These are phyloP conservation scores for Aspergillus sojae DNA, from an alignment of 2,329 filamentous ascomycete species.

Conservation along the genomic window DNA sequence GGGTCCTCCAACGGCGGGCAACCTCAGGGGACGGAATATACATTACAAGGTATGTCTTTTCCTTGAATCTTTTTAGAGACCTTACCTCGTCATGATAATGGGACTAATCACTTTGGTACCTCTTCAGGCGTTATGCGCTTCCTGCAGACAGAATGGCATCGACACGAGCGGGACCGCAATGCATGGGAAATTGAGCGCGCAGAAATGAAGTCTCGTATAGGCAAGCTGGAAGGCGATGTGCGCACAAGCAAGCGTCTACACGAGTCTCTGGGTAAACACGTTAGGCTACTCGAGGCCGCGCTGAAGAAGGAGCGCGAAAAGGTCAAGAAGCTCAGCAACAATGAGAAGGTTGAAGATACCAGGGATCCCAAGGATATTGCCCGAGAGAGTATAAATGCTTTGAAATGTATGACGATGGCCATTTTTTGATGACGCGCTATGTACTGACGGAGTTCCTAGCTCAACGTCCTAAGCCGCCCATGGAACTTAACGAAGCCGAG, in stretches of 20 bases:
- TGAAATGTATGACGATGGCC: conserved; percentile 38
- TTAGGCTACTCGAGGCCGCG: conserved; percentile 84
- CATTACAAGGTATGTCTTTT: conserved; percentile 64
- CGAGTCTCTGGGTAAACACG: conserved; percentile 86
- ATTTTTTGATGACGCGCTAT: not conserved
- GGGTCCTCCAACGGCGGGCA: conserved; percentile 48
- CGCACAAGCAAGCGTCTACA: conserved; percentile 85
- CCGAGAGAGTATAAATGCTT: conserved; percentile 46
- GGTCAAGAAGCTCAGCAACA: conserved; percentile 57
- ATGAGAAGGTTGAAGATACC: conserved; percentile 53
- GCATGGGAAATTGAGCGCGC: conserved; percentile 98
- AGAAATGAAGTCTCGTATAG: conserved; percentile 98
- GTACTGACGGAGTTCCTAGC: conserved; percentile 21
- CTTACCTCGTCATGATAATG: not conserved
- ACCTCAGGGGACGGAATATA: conserved; percentile 70
- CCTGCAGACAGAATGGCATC: conserved; percentile 98
- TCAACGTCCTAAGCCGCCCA: conserved; percentile 51
- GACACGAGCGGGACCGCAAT: conserved; percentile 95
- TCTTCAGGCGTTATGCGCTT: conserved; percentile 92
- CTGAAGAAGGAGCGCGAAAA: conserved; percentile 80
- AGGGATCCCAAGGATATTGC: conserved; percentile 50
- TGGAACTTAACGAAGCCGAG: conserved; percentile 56
- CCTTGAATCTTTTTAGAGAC: not conserved
- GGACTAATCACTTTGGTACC: conserved; percentile 24
- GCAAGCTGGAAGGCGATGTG: conserved; percentile 85